A percentile compares a stretch with the other conserved stretches of the same genome.
Conservation (phyloP, 345 rosid species). For the Trapa incisa region DNA sequence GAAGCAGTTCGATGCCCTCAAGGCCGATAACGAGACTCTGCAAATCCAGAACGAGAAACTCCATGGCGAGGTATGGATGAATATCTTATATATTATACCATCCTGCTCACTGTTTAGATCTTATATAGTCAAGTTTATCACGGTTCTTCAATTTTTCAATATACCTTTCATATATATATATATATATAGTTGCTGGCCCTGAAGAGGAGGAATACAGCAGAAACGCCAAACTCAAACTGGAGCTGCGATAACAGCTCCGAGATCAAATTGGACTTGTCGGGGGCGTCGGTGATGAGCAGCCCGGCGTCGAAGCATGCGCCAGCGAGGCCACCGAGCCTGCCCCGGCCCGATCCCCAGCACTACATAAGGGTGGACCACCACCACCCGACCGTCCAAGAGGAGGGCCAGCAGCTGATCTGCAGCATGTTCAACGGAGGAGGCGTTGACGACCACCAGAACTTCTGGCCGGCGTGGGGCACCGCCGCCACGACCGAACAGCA, state of each 20-base stretch:
- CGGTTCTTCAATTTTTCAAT: background rate
- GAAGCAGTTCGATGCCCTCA: conserved; percentile 50
- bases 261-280: conserved; percentile 9
- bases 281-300: conserved; percentile 8
- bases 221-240: conserved; percentile 5
- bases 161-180: no score
- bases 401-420: conserved; percentile 20
- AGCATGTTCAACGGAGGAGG: conserved; percentile 9
- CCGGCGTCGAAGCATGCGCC: background rate
- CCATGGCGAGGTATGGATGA: conserved; percentile 36
- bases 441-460: conserved; percentile 9
- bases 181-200: conserved; percentile 5
- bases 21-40: conserved; percentile 56
- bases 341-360: conserved; percentile 6
- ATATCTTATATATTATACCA: background rate
- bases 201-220: conserved; percentile 5
- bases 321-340: conserved; percentile 1
- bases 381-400: conserved; percentile 7
- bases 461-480: conserved; percentile 7
- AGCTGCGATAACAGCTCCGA: conserved; percentile 10
- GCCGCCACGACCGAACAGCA: conserved; percentile 6
- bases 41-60: conserved; percentile 54
- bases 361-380: conserved; percentile 7
- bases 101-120: no score
- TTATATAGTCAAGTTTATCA: no score